Evolutionary conservation across 2,329 filamentous ascomycete species (phyloP), one percentile per base, ranked within the genome.

Genomic region (Calcarisporium arbuscula): DNA sequence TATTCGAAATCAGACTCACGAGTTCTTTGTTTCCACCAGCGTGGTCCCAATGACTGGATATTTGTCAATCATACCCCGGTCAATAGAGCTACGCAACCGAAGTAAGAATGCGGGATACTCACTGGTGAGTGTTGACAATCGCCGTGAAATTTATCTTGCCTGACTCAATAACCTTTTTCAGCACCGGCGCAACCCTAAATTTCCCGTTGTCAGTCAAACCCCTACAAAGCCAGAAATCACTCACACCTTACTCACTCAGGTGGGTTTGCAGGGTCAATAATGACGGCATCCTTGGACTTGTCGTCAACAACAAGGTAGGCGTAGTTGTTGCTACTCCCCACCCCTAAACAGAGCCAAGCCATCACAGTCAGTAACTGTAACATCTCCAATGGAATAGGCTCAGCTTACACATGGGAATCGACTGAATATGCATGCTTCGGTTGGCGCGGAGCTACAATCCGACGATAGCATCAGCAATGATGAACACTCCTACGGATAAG

Each of bases 51-150:
- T 98, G 92, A 56, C 89, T 95, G 41, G 17, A 19, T 30, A 8
- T 9, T 35, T n/a, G 34, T 44, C 28, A 38, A 40, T 26, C 15
- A n/a, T 15, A 10, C 10, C 22, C 14, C n/a, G n/a, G n/a, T n/a
- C n/a, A n/a, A n/a, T n/a, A n/a, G n/a, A n/a, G n/a, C n/a, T n/a
- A n/a, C n/a, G n/a, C n/a, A n/a, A n/a, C n/a, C 22, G 14, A 25
- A 25, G 22, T 14, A 14, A 25, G 14, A 4, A 25, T 25, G 8
- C 30, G 16, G 15, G 21, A 28, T n/a, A 61, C 85, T 61, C 67
- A 95, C 89, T 96, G 90, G 54, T 98, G 92, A 2, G 92, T 98
- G 56, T 98, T 98, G 51, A 96, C 80, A 54, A 98, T 94, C 32
- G 81, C 85, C 17, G 74, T 88, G 42, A 98, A 65, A 49, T 94